phyloP scores from a whole-genome alignment of 1,284 basidiomycete species.

The Boletellus dicymbophilus region DNA sequence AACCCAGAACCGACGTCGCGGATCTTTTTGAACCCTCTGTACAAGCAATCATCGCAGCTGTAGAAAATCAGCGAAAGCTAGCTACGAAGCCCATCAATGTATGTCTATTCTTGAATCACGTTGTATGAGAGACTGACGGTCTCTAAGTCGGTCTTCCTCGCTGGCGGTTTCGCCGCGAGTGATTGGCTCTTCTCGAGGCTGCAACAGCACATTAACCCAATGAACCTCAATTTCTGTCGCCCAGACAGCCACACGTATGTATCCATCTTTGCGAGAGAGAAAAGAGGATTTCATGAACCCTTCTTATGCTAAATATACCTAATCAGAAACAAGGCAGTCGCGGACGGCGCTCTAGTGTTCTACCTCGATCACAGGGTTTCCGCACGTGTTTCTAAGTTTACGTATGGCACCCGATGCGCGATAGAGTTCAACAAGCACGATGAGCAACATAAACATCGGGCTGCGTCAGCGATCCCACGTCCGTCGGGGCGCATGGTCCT shows the following conservation, averaged over 20 bases:
- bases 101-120: conserved; percentile 2
- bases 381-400: conserved; percentile 33
- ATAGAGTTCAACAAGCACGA: conserved; percentile 29
- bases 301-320: background rate
- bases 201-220: conserved; percentile 23
- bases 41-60: conserved; percentile 32
- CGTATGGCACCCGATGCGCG: conserved; percentile 36
- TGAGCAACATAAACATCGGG: conserved; percentile 33
- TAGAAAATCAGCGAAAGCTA: conserved; percentile 32
- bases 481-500: conserved; percentile 35
- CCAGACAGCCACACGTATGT: conserved; percentile 49
- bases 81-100: conserved; percentile 31
- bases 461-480: conserved; percentile 19
- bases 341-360: conserved; percentile 37
- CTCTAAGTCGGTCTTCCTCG: conserved; percentile 37
- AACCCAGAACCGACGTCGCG: conserved; percentile 33
- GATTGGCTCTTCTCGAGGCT: conserved; percentile 37
- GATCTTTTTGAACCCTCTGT: conserved; percentile 43
- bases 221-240: conserved; percentile 40
- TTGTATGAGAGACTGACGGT: conserved; percentile 4
- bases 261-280: too few species aligned
- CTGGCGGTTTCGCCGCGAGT: conserved; percentile 42
- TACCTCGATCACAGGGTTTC: conserved; percentile 39
- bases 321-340: conserved; percentile 35
- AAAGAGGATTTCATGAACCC: too few species aligned